Evolutionary conservation across 495 filamentous ascomycete species (phyloP).

Genomic region (Trichoderma gamsii): DNA sequence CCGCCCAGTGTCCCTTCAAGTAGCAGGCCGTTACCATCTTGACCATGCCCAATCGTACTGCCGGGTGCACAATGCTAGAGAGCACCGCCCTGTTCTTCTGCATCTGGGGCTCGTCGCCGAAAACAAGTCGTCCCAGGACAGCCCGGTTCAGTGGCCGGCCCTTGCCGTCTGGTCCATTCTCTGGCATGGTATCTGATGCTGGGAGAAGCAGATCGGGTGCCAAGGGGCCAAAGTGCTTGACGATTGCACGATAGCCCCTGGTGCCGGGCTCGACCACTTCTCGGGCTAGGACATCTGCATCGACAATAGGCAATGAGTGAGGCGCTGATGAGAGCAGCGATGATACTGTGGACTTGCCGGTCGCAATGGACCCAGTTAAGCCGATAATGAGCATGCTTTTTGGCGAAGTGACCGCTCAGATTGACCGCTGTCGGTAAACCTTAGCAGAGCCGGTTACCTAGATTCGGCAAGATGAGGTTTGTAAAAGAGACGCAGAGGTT

Average conservation of each 20-base stretch:
- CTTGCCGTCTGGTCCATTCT: constrained; percentile 38
- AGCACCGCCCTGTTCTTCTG: constrained; percentile 63
- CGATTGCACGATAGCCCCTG: constrained; percentile 69
- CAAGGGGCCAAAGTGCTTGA: constrained; percentile 66
- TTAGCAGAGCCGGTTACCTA: not conserved
- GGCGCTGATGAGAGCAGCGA: constrained; percentile 68
- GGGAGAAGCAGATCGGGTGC: constrained; percentile 79
- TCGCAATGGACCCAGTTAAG: constrained; percentile 94
- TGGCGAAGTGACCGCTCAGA: not conserved
- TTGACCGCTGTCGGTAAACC: not conserved
- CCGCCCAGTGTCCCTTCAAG: constrained; percentile 68
- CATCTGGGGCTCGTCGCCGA: constrained; percentile 62
- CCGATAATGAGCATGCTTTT: constrained; percentile 84
- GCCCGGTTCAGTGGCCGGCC: constrained; percentile 76
- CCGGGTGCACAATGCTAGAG: constrained; percentile 89
- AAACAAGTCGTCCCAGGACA: constrained; percentile 76
- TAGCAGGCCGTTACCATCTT: constrained; percentile 59
- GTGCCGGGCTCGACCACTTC: constrained; percentile 89
- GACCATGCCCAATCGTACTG: constrained; percentile 72
- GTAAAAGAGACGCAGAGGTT: no score
- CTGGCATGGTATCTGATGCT: constrained; percentile 34
- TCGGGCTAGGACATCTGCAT: constrained; percentile 87
- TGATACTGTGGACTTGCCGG: constrained; percentile 96
- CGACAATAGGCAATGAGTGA: constrained; percentile 85
- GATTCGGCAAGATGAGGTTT: not conserved